A percentile compares a stretch with the other conserved stretches of the same genome.
Conservation (phyloP, 768 basidiomycete species). For the Kwoniella pini region DNA sequence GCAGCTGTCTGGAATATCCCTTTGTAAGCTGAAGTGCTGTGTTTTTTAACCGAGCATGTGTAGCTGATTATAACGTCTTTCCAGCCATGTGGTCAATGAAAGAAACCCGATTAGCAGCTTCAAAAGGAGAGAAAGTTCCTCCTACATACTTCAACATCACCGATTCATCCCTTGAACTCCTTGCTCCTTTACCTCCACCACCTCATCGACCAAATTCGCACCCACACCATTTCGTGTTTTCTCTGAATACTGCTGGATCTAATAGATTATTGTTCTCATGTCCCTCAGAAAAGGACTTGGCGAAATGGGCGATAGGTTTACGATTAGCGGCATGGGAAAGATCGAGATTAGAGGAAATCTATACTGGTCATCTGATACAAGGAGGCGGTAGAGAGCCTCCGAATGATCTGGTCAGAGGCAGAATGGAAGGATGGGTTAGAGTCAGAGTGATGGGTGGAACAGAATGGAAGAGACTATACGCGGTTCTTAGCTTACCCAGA, state of each 20-base stretch:
- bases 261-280: slow-evolving; percentile 89
- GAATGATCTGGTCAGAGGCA: slow-evolving; percentile 67
- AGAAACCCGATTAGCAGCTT: slow-evolving; percentile 52
- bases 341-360: slow-evolving; percentile 91
- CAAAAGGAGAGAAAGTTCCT: slow-evolving; percentile 54
- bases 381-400: slow-evolving; percentile 59
- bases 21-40: slow-evolving; percentile 39
- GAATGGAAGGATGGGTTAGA: slow-evolving; percentile 88
- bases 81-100: slow-evolving; percentile 56
- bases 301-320: slow-evolving; percentile 89
- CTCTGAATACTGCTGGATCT: slow-evolving; percentile 89
- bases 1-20: slow-evolving; percentile 53
- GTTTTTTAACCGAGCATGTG: not conserved
- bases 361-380: slow-evolving; percentile 88
- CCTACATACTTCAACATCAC: slow-evolving; percentile 55
- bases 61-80: not conserved
- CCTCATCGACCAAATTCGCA: slow-evolving; percentile 50
- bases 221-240: slow-evolving; percentile 66
- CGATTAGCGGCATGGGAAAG: slow-evolving; percentile 94
- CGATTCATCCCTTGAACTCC: slow-evolving; percentile 52
- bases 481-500: slow-evolving; percentile 63
- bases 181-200: slow-evolving; percentile 54
- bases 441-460: slow-evolving; percentile 93
- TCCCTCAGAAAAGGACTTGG: slow-evolving; percentile 66
- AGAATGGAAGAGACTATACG: slow-evolving; percentile 92